Percentiles rank a stretch among this genome's conserved stretches.
These are phyloP conservation scores for Fusarium tjaetaba DNA, from an alignment of 2,329 filamentous ascomycete genomes.

Conservation along the genomic window DNA sequence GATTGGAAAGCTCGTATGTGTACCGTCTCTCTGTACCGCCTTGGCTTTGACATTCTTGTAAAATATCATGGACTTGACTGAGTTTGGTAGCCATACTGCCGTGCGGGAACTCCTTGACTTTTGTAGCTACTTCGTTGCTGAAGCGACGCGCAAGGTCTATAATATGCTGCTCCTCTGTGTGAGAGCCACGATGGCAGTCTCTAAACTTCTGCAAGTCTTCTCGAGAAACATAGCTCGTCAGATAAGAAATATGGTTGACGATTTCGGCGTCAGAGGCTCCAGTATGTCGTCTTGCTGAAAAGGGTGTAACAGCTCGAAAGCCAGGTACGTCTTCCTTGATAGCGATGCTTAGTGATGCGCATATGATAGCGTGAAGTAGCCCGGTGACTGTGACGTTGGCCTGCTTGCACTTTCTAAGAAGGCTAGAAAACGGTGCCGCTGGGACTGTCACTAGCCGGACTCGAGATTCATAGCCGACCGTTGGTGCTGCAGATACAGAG, in stretches of 20 bases:
- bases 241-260: conserved; percentile 14
- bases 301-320: conserved; percentile 5
- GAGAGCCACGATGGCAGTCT: neutral
- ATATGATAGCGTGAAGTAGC: conserved; percentile 3
- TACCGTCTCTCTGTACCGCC: neutral
- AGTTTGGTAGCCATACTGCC: neutral
- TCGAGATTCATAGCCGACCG: neutral
- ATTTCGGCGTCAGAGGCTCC: neutral
- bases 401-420: neutral
- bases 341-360: neutral
- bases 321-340: neutral
- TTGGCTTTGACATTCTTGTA: neutral
- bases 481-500: neutral
- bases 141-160: neutral
- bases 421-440: fast-evolving
- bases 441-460: conserved; percentile 1
- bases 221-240: neutral
- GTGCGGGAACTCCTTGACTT: conserved; percentile 8
- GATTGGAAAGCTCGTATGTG: conserved; percentile 28
- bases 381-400: conserved; percentile 5
- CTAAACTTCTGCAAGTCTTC: neutral
- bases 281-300: neutral
- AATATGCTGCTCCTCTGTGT: neutral
- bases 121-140: neutral
- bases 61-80: neutral